phyloP scores from a whole-genome alignment of 1,284 basidiomycete genomes.

The Sanguinoderma infundibulare region DNA sequence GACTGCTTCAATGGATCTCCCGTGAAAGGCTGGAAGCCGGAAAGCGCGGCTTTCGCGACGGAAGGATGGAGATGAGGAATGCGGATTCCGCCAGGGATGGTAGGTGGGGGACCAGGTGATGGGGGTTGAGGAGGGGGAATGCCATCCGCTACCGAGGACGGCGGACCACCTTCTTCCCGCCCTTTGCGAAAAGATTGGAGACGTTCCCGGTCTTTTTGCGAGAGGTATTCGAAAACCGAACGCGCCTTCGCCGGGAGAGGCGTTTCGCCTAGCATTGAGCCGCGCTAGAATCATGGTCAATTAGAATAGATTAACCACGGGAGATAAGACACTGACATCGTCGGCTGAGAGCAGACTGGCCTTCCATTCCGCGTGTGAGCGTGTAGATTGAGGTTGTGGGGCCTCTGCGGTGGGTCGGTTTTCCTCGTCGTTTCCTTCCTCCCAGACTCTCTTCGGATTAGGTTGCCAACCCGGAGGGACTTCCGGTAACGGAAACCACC shows the following conservation, averaged over 20 bases:
- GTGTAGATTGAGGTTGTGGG: conserved; percentile 1
- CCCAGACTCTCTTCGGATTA: conserved; percentile 83
- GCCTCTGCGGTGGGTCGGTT: conserved; percentile 38
- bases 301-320: conserved; percentile 8
- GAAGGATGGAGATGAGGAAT: conserved; percentile 75
- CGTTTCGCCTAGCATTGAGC: conserved; percentile 82
- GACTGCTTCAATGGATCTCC: conserved; percentile 80
- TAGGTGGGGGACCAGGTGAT: conserved; percentile 31
- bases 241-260: conserved; percentile 69
- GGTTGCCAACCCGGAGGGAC: conserved; percentile 87
- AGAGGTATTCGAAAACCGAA: conserved; percentile 93
- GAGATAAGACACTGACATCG: conserved; percentile 48
- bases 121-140: conserved; percentile 25
- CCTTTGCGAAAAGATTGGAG: conserved; percentile 65
- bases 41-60: conserved; percentile 84
- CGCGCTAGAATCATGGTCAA: conserved; percentile 58
- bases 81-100: conserved; percentile 30
- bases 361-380: conserved; percentile 54
- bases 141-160: conserved; percentile 27
- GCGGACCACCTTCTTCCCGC: conserved; percentile 21
- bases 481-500: conserved; percentile 82
- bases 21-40: conserved; percentile 87
- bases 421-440: conserved; percentile 53
- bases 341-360: conserved; percentile 62
- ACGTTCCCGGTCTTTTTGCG: conserved; percentile 87